Base-by-base conservation (phyloP, 257 asterid genomes). In the Henckelia pumila region DNA sequence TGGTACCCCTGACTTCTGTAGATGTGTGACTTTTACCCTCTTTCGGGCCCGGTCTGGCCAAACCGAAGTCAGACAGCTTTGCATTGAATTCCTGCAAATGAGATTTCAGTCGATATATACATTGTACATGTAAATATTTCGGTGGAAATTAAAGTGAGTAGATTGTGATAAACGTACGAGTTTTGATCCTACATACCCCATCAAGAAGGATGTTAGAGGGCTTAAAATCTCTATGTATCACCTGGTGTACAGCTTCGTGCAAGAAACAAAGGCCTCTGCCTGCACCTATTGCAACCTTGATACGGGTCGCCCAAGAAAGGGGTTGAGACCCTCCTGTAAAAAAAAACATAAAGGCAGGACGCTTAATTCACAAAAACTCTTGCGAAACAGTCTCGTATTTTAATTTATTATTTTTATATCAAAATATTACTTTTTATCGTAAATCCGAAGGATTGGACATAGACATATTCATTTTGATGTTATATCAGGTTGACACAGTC, bases 291-390 rank as follows among this genome's bases (percentile, higher is more conserved):
- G 98, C 96, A 44, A 92, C 97, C 80, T 88, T 89, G 66, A 92
- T 84, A 71, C 98, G 76, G n/a, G 87, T 89, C 44, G 95, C 86
- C 98, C 98, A 92, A 40, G 88, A 65, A 8, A 92, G 87, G 9
- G 95, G 96, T 16, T 88, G 93, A 0, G 93, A 83, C 23, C 97
- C 97, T 78, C 95, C 98, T 93, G 82, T n/a, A n/a, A n/a, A n/a
- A n/a, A 23, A 80, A 67, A 55, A 30, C 32, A 78, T 19, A 24
- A 78, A 20, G 13, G 29, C 29, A n/a, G n/a, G n/a, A n/a, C n/a
- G n/a, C n/a, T n/a, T n/a, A n/a, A n/a, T n/a, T n/a, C n/a, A n/a
- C n/a, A n/a, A n/a, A n/a, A n/a, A n/a, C n/a, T n/a, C n/a, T n/a
- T n/a, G n/a, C n/a, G n/a, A n/a, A n/a, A n/a, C n/a, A n/a, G n/a